phyloP scores from a whole-genome alignment of 306 rosid genomes.

The Vigna unguiculata region DNA sequence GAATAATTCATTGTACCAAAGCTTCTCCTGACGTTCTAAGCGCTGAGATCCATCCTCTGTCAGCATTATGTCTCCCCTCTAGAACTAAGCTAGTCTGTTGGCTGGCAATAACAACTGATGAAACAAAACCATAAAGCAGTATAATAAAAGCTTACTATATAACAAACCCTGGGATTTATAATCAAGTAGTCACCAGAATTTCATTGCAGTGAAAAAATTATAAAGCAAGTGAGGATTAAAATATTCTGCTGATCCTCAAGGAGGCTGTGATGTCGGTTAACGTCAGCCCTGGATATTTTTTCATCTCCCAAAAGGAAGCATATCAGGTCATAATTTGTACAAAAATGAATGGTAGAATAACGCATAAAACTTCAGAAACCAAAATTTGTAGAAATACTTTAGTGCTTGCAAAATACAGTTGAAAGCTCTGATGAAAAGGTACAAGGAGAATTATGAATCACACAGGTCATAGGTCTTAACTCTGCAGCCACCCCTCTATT shows the following conservation, averaged over 20 bases:
- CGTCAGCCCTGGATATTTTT: constrained; percentile 27
- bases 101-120: constrained; percentile 62
- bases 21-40: constrained; percentile 77
- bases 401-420: constrained; percentile 24
- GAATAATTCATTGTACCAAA: constrained; percentile 61
- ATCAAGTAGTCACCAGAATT: constrained; percentile 30
- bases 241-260: constrained; percentile 26
- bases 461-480: constrained; percentile 6
- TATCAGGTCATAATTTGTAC: constrained; percentile 1
- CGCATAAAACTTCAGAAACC: constrained; percentile 30
- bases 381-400: constrained; percentile 6
- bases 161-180: constrained; percentile 25
- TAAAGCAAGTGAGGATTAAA: constrained; percentile 7
- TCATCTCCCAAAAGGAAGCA: constrained; percentile 15
- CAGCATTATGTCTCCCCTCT: constrained; percentile 95
- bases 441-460: background rate
- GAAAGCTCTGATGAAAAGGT: constrained; percentile 10
- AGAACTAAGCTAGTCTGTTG: constrained; percentile 74
- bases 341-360: background rate
- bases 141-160: constrained; percentile 29
- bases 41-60: constrained; percentile 87
- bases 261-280: constrained; percentile 16
- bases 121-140: constrained; percentile 45
- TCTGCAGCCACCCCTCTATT: constrained; percentile 34
- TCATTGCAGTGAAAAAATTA: constrained; percentile 15